Evolutionary conservation across 768 basidiomycete species (phyloP), one percentile per base, ranked within the genome.

Genomic region (Mycena leptocephala): DNA sequence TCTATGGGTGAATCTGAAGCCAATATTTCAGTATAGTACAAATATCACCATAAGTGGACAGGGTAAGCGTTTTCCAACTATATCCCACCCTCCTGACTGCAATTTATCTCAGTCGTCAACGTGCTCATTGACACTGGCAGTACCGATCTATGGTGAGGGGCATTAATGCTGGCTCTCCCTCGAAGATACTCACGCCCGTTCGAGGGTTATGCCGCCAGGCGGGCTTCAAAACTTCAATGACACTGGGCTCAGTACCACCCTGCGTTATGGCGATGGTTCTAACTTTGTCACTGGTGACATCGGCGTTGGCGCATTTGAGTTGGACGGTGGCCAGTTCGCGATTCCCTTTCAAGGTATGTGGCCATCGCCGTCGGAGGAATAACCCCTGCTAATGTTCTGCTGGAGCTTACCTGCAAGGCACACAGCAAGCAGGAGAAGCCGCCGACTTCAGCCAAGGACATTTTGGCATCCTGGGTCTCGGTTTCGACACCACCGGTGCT

Each of bases 121-220:
- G 66, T 67, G 11, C 66, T 67, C 22, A 67, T 67, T 3, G 66
- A 67, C 51, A 67, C 66, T 1, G 66, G 66, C 32, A 67, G 66
- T 37, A 67, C 51, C 48, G 66, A 67, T 35, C 51, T 67, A 24
- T 67, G 66, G 66, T 67, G 51, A 51, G 66, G 2, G 10, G 13
- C 24, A 39, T 24, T 20, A 33, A 30, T 33, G 3, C 56, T 13
- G 20, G 1, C 18, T 1, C n/a, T 8, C 22, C 9, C 58, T 22
- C 1, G 20, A 59, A 30, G 32, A 11, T 22, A 5, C 58, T 37
- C 2, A 59, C 58, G 10, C 1, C 3, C 28, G 16, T 6, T 24
- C 14, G 3, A 67, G 66, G 66, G 66, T 67, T 3, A 53, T 53
- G 48, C 66, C 66, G 20, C 66, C 66, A 14, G 51, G 51, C n/a